Evolutionary conservation across 306 rosid species (phyloP).

Genomic region (Ormosia emarginata): DNA sequence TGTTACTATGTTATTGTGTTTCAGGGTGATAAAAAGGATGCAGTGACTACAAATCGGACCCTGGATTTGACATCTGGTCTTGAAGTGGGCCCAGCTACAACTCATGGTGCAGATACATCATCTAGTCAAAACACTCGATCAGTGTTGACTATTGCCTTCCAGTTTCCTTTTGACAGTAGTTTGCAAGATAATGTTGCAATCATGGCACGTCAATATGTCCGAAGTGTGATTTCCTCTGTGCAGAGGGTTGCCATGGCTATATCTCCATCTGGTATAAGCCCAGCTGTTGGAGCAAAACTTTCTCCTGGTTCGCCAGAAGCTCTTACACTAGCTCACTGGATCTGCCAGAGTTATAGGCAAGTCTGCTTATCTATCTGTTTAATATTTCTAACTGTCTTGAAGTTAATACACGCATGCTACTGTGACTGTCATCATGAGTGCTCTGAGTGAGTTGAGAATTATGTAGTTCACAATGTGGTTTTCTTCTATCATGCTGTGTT

Average conservation of each 20-base stretch:
- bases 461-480: neutral
- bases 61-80: conserved; percentile 88
- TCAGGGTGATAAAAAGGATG: conserved; percentile 77
- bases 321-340: conserved; percentile 82
- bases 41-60: conserved; percentile 54
- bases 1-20: neutral
- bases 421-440: neutral
- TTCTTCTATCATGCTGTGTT: neutral
- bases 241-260: conserved; percentile 97
- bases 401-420: neutral
- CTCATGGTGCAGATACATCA: conserved; percentile 41
- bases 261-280: conserved; percentile 73
- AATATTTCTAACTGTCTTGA: neutral
- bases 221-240: conserved; percentile 82
- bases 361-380: neutral
- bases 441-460: neutral
- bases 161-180: conserved; percentile 82
- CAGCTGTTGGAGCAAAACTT: conserved; percentile 61
- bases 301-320: conserved; percentile 91
- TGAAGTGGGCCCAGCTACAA: conserved; percentile 66
- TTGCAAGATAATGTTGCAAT: conserved; percentile 74
- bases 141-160: conserved; percentile 92
- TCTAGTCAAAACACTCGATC: conserved; percentile 66
- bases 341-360: conserved; percentile 89
- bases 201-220: conserved; percentile 92